Evolutionary conservation across 768 basidiomycete species (phyloP), one percentile per base, ranked within the genome.

Genomic region (Gymnopilus dilepis): DNA sequence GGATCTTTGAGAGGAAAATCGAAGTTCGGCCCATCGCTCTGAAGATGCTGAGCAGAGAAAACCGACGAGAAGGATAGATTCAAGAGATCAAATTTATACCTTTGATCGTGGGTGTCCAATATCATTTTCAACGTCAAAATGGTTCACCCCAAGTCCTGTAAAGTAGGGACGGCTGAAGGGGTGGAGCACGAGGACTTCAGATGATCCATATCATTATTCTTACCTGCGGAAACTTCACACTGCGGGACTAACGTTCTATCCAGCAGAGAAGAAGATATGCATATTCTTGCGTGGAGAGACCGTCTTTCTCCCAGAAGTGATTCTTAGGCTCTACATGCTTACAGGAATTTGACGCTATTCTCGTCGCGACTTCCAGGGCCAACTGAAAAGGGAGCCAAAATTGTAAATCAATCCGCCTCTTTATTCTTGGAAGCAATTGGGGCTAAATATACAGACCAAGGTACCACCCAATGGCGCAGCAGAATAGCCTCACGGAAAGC

Each of bases 81-180:
- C 22, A 54, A 58, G 26, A 13, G 22, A 28, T 30, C 21, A 43
- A 38, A 52, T 62, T 62, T 62, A 62, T 62, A 62, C n/a, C 4
- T 38, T 21, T 30, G 26, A 19, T 40, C 50, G 40, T 58, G 56
- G 42, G 56, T 50, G 47, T n/a, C 6, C 47, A 50, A 50, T 50
- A 31, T 50, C 47, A 50, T 50, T 30, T 47, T 50, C 15, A n/a
- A 30, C 15, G n/a, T 50, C 28, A 50, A 50, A 50, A 50, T 50
- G 47, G 47, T 50, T n/a, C 31, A 50, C 30, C 45, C 7, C 47
- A 28, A 1, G 26, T 12, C 45, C 24, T 30, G 26, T 17, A 26
- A 8, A 6, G 15, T 28, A 31, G n/a, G 30, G 3, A 31, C 31
- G 13, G 4, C n/a, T 50, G 26, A 47, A 26, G 30, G 24, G 52